Evolutionary conservation across 208 protist species (phyloP).

Genomic region (Leptomonas seymouri): DNA sequence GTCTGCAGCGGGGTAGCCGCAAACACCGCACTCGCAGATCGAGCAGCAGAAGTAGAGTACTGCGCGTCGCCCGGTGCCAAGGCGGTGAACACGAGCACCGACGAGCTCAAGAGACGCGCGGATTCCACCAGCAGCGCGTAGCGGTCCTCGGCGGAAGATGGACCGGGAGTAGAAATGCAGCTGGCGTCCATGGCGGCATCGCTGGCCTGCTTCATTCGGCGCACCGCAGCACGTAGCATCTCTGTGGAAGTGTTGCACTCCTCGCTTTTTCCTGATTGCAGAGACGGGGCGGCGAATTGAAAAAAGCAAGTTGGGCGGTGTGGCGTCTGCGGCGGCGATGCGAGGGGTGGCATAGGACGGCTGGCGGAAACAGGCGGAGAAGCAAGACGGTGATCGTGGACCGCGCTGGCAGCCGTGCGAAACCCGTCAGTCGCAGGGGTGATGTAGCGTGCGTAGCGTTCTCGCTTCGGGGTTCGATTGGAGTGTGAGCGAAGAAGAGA

Average conservation of each 20-base stretch:
- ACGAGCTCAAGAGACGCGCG: conserved; percentile 12
- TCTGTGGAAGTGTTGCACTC: no score
- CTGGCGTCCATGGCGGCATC: conserved; percentile 13
- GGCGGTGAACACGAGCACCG: conserved; percentile 15
- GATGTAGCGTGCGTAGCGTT: neutral
- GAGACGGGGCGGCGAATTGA: neutral
- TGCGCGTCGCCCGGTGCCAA: neutral
- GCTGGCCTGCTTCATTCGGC: conserved; percentile 9
- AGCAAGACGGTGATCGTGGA: neutral
- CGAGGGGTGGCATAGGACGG: neutral
- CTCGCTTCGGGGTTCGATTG: neutral
- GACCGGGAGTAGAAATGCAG: neutral
- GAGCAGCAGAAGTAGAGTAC: neutral
- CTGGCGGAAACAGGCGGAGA: neutral
- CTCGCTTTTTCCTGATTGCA: neutral
- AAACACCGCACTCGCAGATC: conserved; percentile 4
- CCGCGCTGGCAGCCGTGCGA: neutral
- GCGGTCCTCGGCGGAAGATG: conserved; percentile 3
- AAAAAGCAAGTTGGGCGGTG: neutral
- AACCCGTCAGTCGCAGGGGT: neutral
- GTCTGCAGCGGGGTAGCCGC: neutral
- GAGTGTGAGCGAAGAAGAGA: neutral
- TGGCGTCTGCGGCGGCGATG: neutral
- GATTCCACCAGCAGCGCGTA: conserved; percentile 13
- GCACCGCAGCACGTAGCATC: conserved; percentile 17